Evolutionary conservation across 129 eudicot genomes (phyloP).

Genomic region (Heracleum sosnowskyi): DNA sequence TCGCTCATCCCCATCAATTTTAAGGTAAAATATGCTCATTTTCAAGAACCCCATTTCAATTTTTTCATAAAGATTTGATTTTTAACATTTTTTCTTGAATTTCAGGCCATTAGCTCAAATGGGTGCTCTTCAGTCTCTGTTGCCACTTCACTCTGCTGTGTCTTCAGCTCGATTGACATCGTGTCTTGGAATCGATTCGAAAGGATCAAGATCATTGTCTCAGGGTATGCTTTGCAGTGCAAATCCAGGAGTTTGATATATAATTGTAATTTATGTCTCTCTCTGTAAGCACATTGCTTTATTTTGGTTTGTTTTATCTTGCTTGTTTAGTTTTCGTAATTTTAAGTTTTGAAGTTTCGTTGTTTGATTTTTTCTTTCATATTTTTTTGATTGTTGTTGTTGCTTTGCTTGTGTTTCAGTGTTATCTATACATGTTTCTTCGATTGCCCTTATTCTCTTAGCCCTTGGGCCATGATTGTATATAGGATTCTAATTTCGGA

Average conservation of each 20-base stretch:
- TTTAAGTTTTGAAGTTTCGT: too few species aligned
- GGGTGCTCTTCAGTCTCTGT: constrained; percentile 41
- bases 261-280: too few species aligned
- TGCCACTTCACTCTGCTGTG: constrained; percentile 50
- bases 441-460: too few species aligned
- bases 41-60: neutral
- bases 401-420: too few species aligned
- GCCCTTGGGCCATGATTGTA: too few species aligned
- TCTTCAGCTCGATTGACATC: constrained; percentile 59
- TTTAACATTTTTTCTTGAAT: constrained; percentile 2
- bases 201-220: constrained; percentile 52
- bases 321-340: too few species aligned
- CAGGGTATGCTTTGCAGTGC: constrained; percentile 78
- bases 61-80: constrained; percentile 1
- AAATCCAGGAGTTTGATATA: constrained; percentile 33
- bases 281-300: too few species aligned
- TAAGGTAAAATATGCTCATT: constrained; percentile 12
- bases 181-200: constrained; percentile 50
- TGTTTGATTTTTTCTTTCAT: too few species aligned
- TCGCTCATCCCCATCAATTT: constrained; percentile 8
- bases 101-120: constrained; percentile 43
- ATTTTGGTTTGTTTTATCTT: too few species aligned
- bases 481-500: too few species aligned
- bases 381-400: too few species aligned
- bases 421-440: too few species aligned